These are phyloP conservation scores for Pythium sp. DNA, from an alignment of 352 stramenopile genomes.

Conservation along the genomic window DNA sequence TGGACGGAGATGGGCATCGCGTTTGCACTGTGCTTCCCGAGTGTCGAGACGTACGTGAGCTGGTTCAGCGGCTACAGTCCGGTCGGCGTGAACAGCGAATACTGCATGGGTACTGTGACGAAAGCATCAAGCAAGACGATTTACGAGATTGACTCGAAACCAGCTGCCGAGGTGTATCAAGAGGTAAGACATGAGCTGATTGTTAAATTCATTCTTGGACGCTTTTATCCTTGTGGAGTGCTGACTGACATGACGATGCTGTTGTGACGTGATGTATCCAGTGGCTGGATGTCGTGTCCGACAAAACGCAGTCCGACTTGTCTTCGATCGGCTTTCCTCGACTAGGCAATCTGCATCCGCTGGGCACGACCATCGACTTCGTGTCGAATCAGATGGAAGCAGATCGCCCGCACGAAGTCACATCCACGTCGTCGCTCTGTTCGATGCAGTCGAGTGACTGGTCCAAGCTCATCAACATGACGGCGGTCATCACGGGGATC, in stretches of 20 bases:
- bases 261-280: conserved; percentile 15
- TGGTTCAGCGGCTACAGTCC: conserved; percentile 89
- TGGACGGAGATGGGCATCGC: conserved; percentile 81
- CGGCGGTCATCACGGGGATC: conserved; percentile 80
- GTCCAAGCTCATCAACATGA: conserved; percentile 85
- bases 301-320: conserved; percentile 69
- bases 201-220: background rate
- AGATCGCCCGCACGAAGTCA: conserved; percentile 47
- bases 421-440: conserved; percentile 58
- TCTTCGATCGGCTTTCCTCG: conserved; percentile 78
- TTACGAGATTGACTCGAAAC: conserved; percentile 84
- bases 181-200: conserved; percentile 33
- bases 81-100: conserved; percentile 65
- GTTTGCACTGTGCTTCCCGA: conserved; percentile 82
- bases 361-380: conserved; percentile 82
- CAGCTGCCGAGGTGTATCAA: conserved; percentile 78
- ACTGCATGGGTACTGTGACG: conserved; percentile 86
- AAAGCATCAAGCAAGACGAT: conserved; percentile 84
- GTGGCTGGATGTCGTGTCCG: conserved; percentile 79
- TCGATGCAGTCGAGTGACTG: conserved; percentile 82
- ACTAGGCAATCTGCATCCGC: conserved; percentile 76
- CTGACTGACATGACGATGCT: background rate
- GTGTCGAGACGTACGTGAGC: conserved; percentile 82
- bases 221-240: background rate
- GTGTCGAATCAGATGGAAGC: conserved; percentile 69